These are phyloP conservation scores for Lactarius evosmus DNA, from an alignment of 768 basidiomycete species.

Conservation along the genomic window DNA sequence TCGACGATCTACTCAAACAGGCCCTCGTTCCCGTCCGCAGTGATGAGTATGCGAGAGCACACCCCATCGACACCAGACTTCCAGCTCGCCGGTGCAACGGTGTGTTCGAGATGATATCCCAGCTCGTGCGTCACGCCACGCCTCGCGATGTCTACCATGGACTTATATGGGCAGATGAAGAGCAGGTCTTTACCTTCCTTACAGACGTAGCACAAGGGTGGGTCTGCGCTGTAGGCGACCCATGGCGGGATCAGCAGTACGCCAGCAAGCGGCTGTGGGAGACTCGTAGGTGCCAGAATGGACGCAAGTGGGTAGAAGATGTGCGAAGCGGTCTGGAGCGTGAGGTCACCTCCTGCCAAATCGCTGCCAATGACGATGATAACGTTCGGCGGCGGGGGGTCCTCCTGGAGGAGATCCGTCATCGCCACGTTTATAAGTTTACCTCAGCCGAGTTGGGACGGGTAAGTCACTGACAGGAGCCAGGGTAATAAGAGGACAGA, in stretches of 20 bases:
- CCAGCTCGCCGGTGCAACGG: not conserved
- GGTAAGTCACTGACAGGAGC: no score
- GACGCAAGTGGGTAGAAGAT: constrained; percentile 24
- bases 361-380: no score
- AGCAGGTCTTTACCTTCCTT: constrained; percentile 1
- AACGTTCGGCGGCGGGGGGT: no score
- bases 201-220: not conserved
- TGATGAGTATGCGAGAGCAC: not conserved
- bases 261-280: not conserved
- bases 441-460: no score
- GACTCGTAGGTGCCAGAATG: constrained; percentile 4
- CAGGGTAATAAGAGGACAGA: no score
- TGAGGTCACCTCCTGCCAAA: constrained; percentile 28
- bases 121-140: not conserved
- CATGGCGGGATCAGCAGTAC: constrained; percentile 8
- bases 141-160: not conserved
- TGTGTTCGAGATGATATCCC: not conserved
- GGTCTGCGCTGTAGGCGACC: not conserved
- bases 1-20: not conserved
- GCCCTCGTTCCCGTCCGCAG: not conserved
- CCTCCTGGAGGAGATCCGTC: no score
- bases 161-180: not conserved
- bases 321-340: constrained; percentile 26
- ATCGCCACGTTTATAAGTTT: no score
- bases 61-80: constrained; percentile 1